Evolutionary conservation across 2,329 filamentous ascomycete species (phyloP).

Genomic region (Teratosphaeria pseudoeucalypti): DNA sequence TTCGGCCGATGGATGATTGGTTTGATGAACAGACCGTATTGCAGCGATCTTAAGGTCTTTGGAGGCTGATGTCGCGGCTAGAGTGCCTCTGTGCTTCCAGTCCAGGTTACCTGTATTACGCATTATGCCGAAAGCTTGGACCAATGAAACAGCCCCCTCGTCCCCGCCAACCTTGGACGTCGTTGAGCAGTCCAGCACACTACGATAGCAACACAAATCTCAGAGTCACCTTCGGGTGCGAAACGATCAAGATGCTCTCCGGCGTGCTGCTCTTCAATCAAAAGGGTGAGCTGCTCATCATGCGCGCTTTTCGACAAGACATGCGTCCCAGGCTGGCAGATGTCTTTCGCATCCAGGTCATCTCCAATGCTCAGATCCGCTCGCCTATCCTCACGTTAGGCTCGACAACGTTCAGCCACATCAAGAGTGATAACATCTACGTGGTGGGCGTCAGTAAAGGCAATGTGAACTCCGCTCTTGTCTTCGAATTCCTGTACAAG

Average conservation of each 20-base stretch:
- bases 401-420: constrained; percentile 97
- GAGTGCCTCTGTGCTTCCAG: no score
- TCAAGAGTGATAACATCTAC: constrained; percentile 99
- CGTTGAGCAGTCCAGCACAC: not conserved
- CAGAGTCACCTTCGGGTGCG: constrained; percentile 8
- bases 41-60: not conserved
- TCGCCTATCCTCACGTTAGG: constrained; percentile 95
- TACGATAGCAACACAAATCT: not conserved
- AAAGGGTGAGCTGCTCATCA: constrained; percentile 99
- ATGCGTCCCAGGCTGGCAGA: constrained; percentile 95
- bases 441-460: constrained; percentile 95
- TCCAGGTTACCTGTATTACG: not conserved
- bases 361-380: constrained; percentile 93
- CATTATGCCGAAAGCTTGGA: not conserved
- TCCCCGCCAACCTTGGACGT: not conserved
- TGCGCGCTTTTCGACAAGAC: constrained; percentile 96
- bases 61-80: not conserved
- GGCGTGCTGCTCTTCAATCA: constrained; percentile 98
- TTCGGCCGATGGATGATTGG: not conserved
- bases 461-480: constrained; percentile 94
- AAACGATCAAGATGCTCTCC: constrained; percentile 66
- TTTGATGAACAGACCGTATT: not conserved
- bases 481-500: constrained; percentile 96
- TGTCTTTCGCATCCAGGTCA: constrained; percentile 97
- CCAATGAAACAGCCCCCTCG: not conserved